Evolutionary conservation across 108 stramenopile species (phyloP).

Genomic region (Aurantiochytrium sp.): DNA sequence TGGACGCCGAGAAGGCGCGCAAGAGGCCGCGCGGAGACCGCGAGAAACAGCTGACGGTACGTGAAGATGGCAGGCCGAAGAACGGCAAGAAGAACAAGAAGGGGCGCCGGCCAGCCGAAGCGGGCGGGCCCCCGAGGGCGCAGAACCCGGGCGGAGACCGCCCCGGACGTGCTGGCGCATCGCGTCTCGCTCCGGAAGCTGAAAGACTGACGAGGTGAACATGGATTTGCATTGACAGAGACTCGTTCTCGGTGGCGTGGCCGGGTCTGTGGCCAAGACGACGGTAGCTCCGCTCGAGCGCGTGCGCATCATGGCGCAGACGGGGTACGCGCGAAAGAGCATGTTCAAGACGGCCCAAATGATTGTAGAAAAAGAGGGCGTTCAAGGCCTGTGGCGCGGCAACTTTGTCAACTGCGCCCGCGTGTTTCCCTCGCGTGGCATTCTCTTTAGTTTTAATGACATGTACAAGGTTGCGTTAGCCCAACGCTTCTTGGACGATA

Average conservation of each 20-base stretch:
- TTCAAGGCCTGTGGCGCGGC: conserved; percentile 14
- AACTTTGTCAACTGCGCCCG: conserved; percentile 19
- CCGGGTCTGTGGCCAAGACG: conserved; percentile 20
- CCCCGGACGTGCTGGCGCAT: not conserved
- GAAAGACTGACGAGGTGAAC: not conserved
- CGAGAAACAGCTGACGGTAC: not conserved
- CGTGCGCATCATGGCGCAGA: conserved; percentile 14
- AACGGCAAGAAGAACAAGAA: too few relatives aligned
- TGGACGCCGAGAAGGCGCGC: not conserved
- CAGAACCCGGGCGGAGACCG: not conserved
- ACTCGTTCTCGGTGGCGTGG: not conserved
- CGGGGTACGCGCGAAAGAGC: not conserved
- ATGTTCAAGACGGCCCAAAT: not conserved
- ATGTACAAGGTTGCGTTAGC: not conserved
- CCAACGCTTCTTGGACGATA: not conserved
- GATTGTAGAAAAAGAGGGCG: not conserved
- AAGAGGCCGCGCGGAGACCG: not conserved
- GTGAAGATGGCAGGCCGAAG: not conserved
- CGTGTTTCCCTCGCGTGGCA: not conserved
- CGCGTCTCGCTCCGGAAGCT: not conserved
- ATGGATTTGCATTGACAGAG: not conserved
- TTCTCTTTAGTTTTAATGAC: not conserved
- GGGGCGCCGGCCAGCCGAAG: too few relatives aligned
- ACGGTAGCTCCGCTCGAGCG: conserved; percentile 20
- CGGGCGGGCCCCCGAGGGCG: too few relatives aligned